Base-by-base conservation (phyloP, 2,329 filamentous ascomycete genomes). In the Aspergillus intermedius region DNA sequence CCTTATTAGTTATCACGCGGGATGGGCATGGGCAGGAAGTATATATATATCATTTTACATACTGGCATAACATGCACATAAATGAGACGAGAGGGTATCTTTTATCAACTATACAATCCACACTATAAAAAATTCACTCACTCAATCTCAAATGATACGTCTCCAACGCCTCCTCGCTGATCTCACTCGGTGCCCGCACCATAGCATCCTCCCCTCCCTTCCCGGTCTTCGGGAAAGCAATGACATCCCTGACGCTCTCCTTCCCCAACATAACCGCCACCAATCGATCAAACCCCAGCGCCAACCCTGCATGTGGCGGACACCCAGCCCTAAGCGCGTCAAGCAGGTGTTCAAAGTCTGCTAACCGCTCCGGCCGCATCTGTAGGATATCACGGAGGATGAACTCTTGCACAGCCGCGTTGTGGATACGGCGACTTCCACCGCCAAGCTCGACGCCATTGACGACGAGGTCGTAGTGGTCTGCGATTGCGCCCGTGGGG, bases 401-500 rank as follows among this genome's bases (percentile, higher is more conserved):
- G 56, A 87, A 88, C 56, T 90, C 84, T 64, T 98, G 93, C 58
- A 96, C 78, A 1, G 80, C 76, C 0, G 88, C 84, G 40, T 86
- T 79, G 69, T 98, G 93, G 49, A 97, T 96, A 77, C 93, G 88
- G 12, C 89, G 82, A 66, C 88, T 95, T 30, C 93, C 94, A 9
- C 93, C 93, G 22, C 93, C 93, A 1, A 98, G 79, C 69, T 98
- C 93, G 4, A 95, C 82, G 3, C 93, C 93, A 64, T 98, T 98
- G 59, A 97, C 81, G 0, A 98, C 91, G 12, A 98, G 82, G 60
- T 98, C 93, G 70, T 96, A 98, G 64, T 95, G 91, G 60, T 95
- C 91, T 3, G 87, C 94, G 57, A 79, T 81, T 1, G 82, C 89
- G 42, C 77, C 70, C 1, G 89, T 75, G 0, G 93, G 91, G 37